Percentiles rank a stretch among this genome's conserved stretches.
Conservation (phyloP, 176 grass and related monocot genomes). For the Musa troglodytarum region DNA sequence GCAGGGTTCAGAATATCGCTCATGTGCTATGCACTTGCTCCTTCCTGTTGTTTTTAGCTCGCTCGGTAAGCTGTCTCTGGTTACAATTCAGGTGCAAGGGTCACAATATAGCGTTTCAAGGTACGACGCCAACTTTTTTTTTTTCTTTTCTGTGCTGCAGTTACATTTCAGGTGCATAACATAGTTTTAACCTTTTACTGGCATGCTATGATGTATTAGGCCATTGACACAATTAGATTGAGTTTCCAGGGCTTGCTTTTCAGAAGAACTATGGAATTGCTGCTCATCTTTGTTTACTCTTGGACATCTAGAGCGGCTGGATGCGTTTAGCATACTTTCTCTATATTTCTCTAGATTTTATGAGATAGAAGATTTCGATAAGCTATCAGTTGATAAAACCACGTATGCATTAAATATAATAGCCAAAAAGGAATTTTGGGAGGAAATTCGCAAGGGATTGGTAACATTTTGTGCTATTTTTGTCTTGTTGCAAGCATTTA, state of each 20-base stretch:
- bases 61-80: conserved; percentile 31
- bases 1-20: conserved; percentile 42
- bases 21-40: conserved; percentile 40
- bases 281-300: conserved; percentile 53
- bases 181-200: conserved; percentile 7
- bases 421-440: conserved; percentile 58
- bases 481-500: conserved; percentile 18
- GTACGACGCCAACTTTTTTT: conserved; percentile 14
- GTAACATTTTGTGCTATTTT: conserved; percentile 30
- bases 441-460: conserved; percentile 69
- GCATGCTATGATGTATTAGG: not conserved
- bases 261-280: conserved; percentile 58
- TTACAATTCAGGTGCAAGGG: conserved; percentile 31
- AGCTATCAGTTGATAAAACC: conserved; percentile 8
- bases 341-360: conserved; percentile 40
- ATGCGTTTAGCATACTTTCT: conserved; percentile 67
- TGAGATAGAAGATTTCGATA: conserved; percentile 21
- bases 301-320: conserved; percentile 44
- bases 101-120: conserved; percentile 25
- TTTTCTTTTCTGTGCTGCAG: not conserved
- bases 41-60: conserved; percentile 51
- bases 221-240: conserved; percentile 14
- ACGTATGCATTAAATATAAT: conserved; percentile 41
- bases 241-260: conserved; percentile 49
- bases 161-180: not conserved